phyloP scores from a whole-genome alignment of 177 flowering plant species.

The Tripterygium wilfordii region DNA sequence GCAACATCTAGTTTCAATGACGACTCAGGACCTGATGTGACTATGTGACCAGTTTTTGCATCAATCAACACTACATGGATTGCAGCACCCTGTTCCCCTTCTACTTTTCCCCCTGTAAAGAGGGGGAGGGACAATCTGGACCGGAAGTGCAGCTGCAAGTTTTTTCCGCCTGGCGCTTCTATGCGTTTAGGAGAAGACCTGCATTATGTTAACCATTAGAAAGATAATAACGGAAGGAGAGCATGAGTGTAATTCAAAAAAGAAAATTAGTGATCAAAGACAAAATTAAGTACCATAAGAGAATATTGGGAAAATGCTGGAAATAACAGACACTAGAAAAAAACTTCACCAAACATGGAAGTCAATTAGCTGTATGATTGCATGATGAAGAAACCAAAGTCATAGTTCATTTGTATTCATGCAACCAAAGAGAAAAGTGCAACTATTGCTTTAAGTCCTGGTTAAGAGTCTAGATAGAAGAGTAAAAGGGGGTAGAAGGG shows the following conservation, averaged over 20 bases:
- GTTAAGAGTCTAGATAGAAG: too few species aligned
- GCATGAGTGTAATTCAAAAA: constrained; percentile 2
- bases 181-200: constrained; percentile 79
- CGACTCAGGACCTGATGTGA: constrained; percentile 81
- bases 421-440: too few species aligned
- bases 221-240: background rate
- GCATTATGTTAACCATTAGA: constrained; percentile 15
- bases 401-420: too few species aligned
- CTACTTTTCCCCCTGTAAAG: constrained; percentile 90
- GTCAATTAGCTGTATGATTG: too few species aligned
- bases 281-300: too few species aligned
- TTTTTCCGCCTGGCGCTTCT: constrained; percentile 81
- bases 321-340: too few species aligned
- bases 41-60: constrained; percentile 55
- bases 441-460: too few species aligned
- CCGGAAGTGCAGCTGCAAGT: constrained; percentile 74
- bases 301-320: too few species aligned
- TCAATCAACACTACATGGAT: constrained; percentile 76
- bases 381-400: too few species aligned
- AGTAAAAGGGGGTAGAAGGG: too few species aligned
- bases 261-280: too few species aligned
- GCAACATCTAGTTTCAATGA: constrained; percentile 68
- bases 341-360: too few species aligned
- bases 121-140: constrained; percentile 76
- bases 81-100: constrained; percentile 90